These are phyloP conservation scores for Zalerion maritima DNA, from an alignment of 495 filamentous ascomycete genomes.

Conservation along the genomic window DNA sequence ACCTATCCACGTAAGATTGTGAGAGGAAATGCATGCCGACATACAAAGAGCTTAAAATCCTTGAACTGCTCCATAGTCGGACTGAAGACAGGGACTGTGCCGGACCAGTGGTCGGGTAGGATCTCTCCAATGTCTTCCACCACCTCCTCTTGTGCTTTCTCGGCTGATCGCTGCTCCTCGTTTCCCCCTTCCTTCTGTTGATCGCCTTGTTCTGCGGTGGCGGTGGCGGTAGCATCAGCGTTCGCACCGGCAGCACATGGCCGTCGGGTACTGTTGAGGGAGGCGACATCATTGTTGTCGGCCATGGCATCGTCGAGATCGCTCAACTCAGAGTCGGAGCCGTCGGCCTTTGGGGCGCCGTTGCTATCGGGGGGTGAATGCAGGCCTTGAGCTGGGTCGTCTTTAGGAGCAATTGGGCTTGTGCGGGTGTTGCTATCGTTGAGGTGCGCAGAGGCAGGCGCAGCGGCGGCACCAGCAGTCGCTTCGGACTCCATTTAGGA, in stretches of 20 bases:
- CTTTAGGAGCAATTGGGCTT: too few species aligned
- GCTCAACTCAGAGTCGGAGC: constrained; percentile 41
- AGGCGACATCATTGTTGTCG: constrained; percentile 15
- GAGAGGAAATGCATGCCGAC: constrained; percentile 9
- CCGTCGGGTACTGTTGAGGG: too few species aligned
- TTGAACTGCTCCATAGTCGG: constrained; percentile 91
- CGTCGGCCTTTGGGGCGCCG: constrained; percentile 31
- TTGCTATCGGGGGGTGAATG: constrained; percentile 38
- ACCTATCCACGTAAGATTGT: too few species aligned
- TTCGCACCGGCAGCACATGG: too few species aligned
- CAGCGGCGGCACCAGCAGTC: too few species aligned
- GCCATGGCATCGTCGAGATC: constrained; percentile 35
- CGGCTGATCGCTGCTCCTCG: constrained; percentile 11
- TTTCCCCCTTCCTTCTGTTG: constrained; percentile 2
- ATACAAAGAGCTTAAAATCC: constrained; percentile 70
- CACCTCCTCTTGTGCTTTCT: constrained; percentile 28
- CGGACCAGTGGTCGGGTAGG: constrained; percentile 76
- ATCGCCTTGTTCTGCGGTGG: constrained; percentile 4
- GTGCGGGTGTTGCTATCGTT: too few species aligned
- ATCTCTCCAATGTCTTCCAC: constrained; percentile 60
- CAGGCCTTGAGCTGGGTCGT: too few species aligned
- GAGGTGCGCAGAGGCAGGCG: too few species aligned
- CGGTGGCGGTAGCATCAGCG: constrained; percentile 3
- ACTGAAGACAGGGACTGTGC: constrained; percentile 85
- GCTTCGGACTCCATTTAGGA: too few species aligned